phyloP scores from a whole-genome alignment of 2,329 filamentous ascomycete species.

The Cladosporium sp. region DNA sequence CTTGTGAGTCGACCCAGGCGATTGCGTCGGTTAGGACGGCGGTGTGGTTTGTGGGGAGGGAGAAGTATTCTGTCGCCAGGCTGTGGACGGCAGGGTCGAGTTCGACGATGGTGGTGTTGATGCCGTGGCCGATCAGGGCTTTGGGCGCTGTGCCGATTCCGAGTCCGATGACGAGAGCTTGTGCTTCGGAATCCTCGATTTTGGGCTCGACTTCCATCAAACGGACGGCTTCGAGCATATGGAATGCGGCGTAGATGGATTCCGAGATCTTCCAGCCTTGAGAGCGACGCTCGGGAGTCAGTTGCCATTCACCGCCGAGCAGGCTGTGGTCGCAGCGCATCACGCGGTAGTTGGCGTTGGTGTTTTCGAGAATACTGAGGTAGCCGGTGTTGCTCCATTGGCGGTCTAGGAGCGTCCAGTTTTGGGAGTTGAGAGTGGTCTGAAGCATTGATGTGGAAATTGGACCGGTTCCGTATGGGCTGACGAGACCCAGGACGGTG shows the following conservation, averaged over 20 bases:
- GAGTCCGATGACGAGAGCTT: constrained; percentile 81
- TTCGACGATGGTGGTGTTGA: constrained; percentile 90
- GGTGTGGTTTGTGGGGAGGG: constrained; percentile 69
- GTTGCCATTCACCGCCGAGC: constrained; percentile 84
- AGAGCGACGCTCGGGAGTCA: constrained; percentile 40
- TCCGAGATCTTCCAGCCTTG: constrained; percentile 59
- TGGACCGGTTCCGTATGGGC: constrained; percentile 65
- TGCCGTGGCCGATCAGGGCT: constrained; percentile 78
- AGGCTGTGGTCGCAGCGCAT: constrained; percentile 93
- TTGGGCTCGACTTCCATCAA: constrained; percentile 56
- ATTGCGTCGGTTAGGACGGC: constrained; percentile 80
- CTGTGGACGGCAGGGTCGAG: constrained; percentile 86
- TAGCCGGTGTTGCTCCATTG: constrained; percentile 87
- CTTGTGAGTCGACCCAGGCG: constrained; percentile 47
- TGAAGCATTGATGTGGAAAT: constrained; percentile 61
- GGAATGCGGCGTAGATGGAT: constrained; percentile 93
- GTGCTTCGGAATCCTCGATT: constrained; percentile 32
- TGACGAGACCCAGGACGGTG: constrained; percentile 38
- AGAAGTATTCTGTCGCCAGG: constrained; percentile 79
- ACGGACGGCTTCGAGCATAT: constrained; percentile 87
- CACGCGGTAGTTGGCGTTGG: constrained; percentile 65
- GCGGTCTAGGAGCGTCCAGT: constrained; percentile 74
- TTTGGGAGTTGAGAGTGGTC: constrained; percentile 56
- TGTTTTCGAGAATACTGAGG: constrained; percentile 79
- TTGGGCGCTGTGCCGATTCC: constrained; percentile 89